phyloP scores from a whole-genome alignment of 2,329 filamentous ascomycete species.

The Hypoxylon sp. region DNA sequence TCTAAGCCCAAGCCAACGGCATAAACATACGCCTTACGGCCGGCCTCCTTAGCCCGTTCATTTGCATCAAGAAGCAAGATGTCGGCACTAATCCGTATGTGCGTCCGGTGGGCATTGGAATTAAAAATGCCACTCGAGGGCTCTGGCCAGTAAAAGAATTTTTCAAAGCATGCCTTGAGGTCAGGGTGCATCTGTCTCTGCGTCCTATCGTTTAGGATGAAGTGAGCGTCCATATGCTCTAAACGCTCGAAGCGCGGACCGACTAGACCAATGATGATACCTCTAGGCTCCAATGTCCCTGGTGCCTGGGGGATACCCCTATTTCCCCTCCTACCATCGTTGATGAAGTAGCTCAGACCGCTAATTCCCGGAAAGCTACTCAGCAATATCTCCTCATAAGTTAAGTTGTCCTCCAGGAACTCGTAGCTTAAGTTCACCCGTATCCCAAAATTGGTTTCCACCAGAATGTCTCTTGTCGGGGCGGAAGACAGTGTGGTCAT shows the following conservation, averaged over 20 bases:
- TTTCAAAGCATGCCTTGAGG: constrained; percentile 44
- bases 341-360: constrained; percentile 51
- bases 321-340: constrained; percentile 50
- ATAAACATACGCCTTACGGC: constrained; percentile 50
- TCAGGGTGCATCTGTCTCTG: constrained; percentile 40
- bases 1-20: constrained; percentile 53
- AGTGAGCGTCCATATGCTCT: constrained; percentile 49
- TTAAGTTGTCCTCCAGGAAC: constrained; percentile 49
- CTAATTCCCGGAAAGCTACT: constrained; percentile 51
- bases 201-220: constrained; percentile 23
- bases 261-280: constrained; percentile 53
- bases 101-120: constrained; percentile 44
- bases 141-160: constrained; percentile 42
- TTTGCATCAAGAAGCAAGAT: constrained; percentile 52
- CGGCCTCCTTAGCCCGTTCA: constrained; percentile 41
- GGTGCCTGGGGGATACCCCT: neutral
- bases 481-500: constrained; percentile 47
- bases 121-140: constrained; percentile 38
- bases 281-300: constrained; percentile 47
- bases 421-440: constrained; percentile 46
- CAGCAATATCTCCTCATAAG: constrained; percentile 55
- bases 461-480: constrained; percentile 10
- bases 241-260: constrained; percentile 52
- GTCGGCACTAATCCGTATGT: constrained; percentile 48
- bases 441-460: constrained; percentile 44